Percentiles rank a stretch among this genome's conserved stretches.
Conservation (phyloP, 1,284 basidiomycete species). For the Amylostereum chailletii region DNA sequence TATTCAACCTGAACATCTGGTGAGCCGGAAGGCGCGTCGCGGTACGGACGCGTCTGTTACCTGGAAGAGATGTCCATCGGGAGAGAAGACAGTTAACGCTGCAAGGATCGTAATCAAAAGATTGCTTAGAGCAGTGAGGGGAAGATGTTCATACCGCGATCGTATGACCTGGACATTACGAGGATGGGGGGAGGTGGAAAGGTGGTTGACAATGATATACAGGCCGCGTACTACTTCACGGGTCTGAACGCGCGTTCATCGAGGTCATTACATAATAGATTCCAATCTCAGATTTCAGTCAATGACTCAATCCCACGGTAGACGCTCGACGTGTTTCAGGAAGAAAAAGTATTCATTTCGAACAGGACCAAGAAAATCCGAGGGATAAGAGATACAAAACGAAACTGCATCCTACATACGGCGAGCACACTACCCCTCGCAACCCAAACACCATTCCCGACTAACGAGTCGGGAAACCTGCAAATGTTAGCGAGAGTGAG, state of each 20-base stretch:
- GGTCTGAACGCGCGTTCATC: neutral
- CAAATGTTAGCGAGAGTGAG: too few relatives aligned
- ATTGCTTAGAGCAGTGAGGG: neutral
- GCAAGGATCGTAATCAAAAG: neutral
- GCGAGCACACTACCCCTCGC: too few relatives aligned
- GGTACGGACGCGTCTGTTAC: constrained; percentile 28
- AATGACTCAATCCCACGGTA: too few relatives aligned
- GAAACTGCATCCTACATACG: too few relatives aligned
- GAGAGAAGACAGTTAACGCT: constrained; percentile 93
- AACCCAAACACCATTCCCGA: too few relatives aligned
- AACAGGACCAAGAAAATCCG: too few relatives aligned
- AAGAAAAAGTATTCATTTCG: too few relatives aligned
- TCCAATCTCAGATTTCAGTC: too few relatives aligned
- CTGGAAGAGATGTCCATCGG: constrained; percentile 92
- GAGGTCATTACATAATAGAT: too few relatives aligned
- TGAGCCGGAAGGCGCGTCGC: constrained; percentile 11
- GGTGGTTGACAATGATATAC: neutral
- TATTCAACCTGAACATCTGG: constrained; percentile 80
- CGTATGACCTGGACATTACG: constrained; percentile 69
- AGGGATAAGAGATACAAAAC: too few relatives aligned
- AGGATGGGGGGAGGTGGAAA: constrained; percentile 6
- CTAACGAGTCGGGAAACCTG: too few relatives aligned
- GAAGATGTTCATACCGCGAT: constrained; percentile 48
- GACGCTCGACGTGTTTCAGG: too few relatives aligned
- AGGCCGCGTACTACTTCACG: neutral